phyloP scores from a whole-genome alignment of 2,329 filamentous ascomycete genomes.

The Claviceps sorghi region DNA sequence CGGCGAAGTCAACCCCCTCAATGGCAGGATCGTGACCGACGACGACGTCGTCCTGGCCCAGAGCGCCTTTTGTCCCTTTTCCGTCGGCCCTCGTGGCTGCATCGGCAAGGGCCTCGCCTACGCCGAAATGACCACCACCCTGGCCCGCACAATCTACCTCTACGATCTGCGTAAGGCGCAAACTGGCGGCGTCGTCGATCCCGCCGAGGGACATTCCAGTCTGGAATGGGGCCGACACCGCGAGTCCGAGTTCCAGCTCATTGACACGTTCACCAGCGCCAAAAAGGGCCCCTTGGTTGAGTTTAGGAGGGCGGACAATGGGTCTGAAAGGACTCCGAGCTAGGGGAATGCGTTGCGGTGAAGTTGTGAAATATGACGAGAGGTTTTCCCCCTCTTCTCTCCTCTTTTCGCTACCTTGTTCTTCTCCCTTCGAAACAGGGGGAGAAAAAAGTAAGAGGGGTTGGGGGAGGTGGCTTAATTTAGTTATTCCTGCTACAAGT shows the following conservation, averaged over 20 bases:
- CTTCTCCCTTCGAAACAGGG: too few relatives aligned
- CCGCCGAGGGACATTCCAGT: constrained; percentile 34
- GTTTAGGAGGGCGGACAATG: constrained; percentile 27
- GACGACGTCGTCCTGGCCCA: constrained; percentile 42
- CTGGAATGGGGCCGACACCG: constrained; percentile 41
- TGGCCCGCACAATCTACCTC: constrained; percentile 45
- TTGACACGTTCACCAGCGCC: constrained; percentile 58
- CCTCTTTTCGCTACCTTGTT: too few relatives aligned
- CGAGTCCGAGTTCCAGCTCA: constrained; percentile 49
- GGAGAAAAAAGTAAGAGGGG: too few relatives aligned
- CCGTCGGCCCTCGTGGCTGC: constrained; percentile 53
- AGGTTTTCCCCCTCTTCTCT: too few relatives aligned
- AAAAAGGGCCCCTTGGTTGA: constrained; percentile 60
- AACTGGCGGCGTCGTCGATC: constrained; percentile 32
- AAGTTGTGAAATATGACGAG: too few relatives aligned
- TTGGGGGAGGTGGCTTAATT: too few relatives aligned
- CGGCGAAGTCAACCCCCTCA: constrained; percentile 26
- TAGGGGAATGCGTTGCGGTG: too few relatives aligned
- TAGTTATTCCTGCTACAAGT: too few relatives aligned
- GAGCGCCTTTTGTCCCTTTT: constrained; percentile 61
- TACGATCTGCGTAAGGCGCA: constrained; percentile 42
- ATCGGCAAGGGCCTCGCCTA: constrained; percentile 59
- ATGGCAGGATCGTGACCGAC: constrained; percentile 27
- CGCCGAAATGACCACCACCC: constrained; percentile 47
- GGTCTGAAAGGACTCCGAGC: neutral